Base-by-base conservation (phyloP, 1,284 basidiomycete species). In the Apiotrichum veenhuisii region DNA sequence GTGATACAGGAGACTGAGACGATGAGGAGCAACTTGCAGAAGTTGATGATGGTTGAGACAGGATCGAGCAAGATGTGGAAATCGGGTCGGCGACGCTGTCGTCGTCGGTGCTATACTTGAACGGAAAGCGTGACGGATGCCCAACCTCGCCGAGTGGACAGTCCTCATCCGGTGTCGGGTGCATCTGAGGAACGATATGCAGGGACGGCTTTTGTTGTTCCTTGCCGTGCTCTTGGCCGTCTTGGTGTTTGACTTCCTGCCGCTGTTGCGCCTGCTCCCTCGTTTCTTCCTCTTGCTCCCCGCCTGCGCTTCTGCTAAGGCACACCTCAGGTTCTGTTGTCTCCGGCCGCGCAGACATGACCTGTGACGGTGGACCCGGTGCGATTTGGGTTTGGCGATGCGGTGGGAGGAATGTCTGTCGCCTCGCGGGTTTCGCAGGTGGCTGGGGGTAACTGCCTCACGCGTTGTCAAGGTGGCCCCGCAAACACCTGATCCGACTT, bases 391-490 rank as follows among this genome's bases (percentile, higher is more conserved):
- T n/a, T 38, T 38, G 14, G 30, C 30, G 30, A 30, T 10, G 34
- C 37, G 17, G 37, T 38, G 17, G 37, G 15, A 38, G 37, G 5
- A 38, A 25, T 25, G 41, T 15, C 20, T n/a, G 17, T 42, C 9
- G 11, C 9, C 12, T 42, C 20, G 41, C 41, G 22, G 41, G 12
- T n/a, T 42, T 23, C 5, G 38, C 10, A 23, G 41, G 12, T 42
- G 41, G 22, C 38, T 40, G 17, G 38, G 38, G n/a, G n/a, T n/a
- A n/a, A n/a, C 37, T 9, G n/a, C 37, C 14, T 15, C 37, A 38
- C 37, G 37, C 37, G 40, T 42, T n/a, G 41, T 42, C 41, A 42
- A 42, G 41, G 41, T 22, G 41, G 41, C 41, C 41, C 41, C 41
- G 41, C 41, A 42, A 42, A 42, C 20, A 42, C 17, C 20, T n/a